Evolutionary conservation across 2,329 filamentous ascomycete species (phyloP), one percentile per base, ranked within the genome.

Genomic region (Cladosporium oxysporum): DNA sequence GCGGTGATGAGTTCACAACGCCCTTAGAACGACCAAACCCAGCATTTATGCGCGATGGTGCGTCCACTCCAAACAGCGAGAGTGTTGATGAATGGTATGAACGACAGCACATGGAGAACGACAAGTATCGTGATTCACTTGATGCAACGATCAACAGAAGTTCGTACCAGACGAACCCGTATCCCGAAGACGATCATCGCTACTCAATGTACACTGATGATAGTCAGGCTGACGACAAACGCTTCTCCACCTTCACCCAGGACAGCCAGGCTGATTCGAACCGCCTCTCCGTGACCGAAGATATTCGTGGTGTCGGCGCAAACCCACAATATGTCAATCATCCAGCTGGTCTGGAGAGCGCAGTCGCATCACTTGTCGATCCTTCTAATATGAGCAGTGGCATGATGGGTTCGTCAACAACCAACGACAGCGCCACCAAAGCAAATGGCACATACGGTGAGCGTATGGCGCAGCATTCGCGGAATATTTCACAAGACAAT

Each of bases 361-460:
- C 91, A 11, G 93, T 98, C 12, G 94, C 94, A 8, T 97, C 93
- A 18, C 82, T 98, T 7, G 90, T 95, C 71, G 92, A 93, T 21
- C 94, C 92, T 0, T 96, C 92, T 2, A 86, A 90, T 14, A 76
- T 97, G 62, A 93, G 80, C 68, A 76, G 74, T 62, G 69, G 70
- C 65, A 57, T 70, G 64, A 55, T 66, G 8, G 61, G 49, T 1
- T 75, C 74, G 23, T 71, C 71, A n/a, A 63, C 58, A 21, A 63
- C 58, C 12, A 57, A 50, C 28, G 65, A 62, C 28, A 65, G 55
- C 62, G 29, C 44, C 18, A 18, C 28, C 11, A 65, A 61, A 37
- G 31, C 44, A 57, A 68, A 61, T 64, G 66, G 52, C 71, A 71
- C 67, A 62, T 70, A 18, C 52, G 66, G 31, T 73, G 72, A 64